Evolutionary conservation across 495 filamentous ascomycete genomes (phyloP), one percentile per base, ranked within the genome.

Genomic region (Staphylotrichum longicolle): DNA sequence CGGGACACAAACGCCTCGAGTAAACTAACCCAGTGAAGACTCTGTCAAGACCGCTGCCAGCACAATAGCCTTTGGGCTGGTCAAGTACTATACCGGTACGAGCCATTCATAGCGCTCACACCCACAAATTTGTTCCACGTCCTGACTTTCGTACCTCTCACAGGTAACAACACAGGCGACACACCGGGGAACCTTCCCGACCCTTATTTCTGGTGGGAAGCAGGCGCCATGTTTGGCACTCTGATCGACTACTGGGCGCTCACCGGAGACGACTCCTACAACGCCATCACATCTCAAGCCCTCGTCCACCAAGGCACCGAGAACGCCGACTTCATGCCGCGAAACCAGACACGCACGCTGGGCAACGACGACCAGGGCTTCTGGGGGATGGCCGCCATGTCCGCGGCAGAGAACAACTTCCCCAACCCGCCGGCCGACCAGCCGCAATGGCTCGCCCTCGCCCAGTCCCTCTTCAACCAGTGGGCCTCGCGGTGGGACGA

Each of bases 331-430:
- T 94, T 85, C 70, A 91, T 92, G 88, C 90, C 92, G 0, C 72
- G 75, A 10, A 96, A 96, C 71, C 91, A 96, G 66, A 89, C 88
- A 32, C 81, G 85, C 60, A 86, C 87, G 0, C 73, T 83, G 54
- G 89, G 91, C 54, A 95, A 95, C 71, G 91, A 95, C 65, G 91
- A 95, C 69, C 91, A 94, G 68, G 86, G 81, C 0, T 96, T 96
- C 68, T 96, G 91, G 91, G 91, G 80, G 37, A 86, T 95, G 72
- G 80, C 89, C 4, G 89, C 86, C 40, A 89, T 96, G 85, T 81
- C 85, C 7, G 91, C 91, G 0, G 89, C 91, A 4, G 91, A 96
- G 71, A 82, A 85, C 52, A 88, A 86, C 51, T 93, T 86, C 64
- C 87, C 87, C 0, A 78, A 90, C 63, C 86, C 86, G 1, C 83